These are phyloP conservation scores for Pelargonium nanum DNA, from an alignment of 345 rosid genomes.

Conservation along the genomic window DNA sequence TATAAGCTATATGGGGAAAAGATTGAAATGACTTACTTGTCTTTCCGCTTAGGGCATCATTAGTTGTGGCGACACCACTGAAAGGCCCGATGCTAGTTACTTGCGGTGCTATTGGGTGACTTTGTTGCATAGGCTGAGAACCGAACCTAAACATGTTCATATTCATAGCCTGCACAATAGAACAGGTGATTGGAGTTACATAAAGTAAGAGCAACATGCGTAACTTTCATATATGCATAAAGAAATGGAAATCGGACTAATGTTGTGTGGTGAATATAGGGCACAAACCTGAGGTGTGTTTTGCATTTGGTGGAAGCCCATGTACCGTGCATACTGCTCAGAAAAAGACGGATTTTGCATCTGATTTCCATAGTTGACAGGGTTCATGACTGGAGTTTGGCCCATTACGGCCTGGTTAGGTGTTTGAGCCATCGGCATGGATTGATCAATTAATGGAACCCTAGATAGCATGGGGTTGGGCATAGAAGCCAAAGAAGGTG, in stretches of 20 bases:
- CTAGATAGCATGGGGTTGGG: slow-evolving; percentile 32
- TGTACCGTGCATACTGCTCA: slow-evolving; percentile 35
- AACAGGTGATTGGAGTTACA: too few relatives aligned
- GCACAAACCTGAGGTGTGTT: slow-evolving; percentile 38
- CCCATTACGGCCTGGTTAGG: slow-evolving; percentile 30
- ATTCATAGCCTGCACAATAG: slow-evolving; percentile 35
- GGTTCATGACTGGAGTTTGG: slow-evolving; percentile 32
- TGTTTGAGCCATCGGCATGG: slow-evolving; percentile 24
- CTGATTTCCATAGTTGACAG: slow-evolving; percentile 29
- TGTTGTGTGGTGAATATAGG: too few relatives aligned
- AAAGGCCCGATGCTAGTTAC: slow-evolving; percentile 11
- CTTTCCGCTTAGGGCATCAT: slow-evolving; percentile 23
- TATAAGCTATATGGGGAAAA: background rate
- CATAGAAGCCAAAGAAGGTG: slow-evolving; percentile 20
- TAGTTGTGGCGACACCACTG: slow-evolving; percentile 20
- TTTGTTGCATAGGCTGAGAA: slow-evolving; percentile 25
- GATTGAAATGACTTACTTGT: slow-evolving; percentile 7
- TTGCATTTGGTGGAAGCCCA: slow-evolving; percentile 43
- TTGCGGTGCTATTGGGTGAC: slow-evolving; percentile 20
- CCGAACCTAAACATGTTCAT: slow-evolving; percentile 39
- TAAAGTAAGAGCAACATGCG: background rate
- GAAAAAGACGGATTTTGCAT: slow-evolving; percentile 28
- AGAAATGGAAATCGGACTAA: background rate
- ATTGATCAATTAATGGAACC: slow-evolving; percentile 37
- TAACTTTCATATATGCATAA: background rate